phyloP scores from a whole-genome alignment of 2,329 filamentous ascomycete genomes.

The Trichoderma breve region DNA sequence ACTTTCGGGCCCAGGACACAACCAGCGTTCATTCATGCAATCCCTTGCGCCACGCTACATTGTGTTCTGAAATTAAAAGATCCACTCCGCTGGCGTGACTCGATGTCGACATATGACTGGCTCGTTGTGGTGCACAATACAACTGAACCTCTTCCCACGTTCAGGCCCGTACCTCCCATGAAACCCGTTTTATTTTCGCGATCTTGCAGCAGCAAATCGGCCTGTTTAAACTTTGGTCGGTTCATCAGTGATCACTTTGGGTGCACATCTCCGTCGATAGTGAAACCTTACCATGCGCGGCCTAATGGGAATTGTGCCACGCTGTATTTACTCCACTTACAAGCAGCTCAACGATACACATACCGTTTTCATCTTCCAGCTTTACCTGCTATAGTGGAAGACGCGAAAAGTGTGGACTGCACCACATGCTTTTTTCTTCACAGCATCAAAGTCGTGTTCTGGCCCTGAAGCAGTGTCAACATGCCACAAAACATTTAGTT shows the following conservation, averaged over 20 bases:
- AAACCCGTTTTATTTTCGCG: constrained; percentile 8
- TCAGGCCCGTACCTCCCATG: not conserved
- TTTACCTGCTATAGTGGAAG: not conserved
- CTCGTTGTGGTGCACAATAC: not conserved
- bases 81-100: constrained; percentile 13
- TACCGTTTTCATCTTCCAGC: not conserved
- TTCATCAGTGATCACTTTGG: not conserved
- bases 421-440: not conserved
- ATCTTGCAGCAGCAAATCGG: constrained; percentile 11
- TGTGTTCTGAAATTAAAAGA: constrained; percentile 3
- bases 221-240: not conserved
- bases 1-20: not conserved
- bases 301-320: not conserved
- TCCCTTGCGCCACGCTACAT: constrained; percentile 1
- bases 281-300: constrained; percentile 11
- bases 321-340: not conserved
- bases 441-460: not conserved
- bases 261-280: constrained; percentile 3
- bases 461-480: not conserved
- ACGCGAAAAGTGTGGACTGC: not conserved
- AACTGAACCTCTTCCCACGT: not conserved
- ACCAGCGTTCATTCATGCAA: not conserved
- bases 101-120: constrained; percentile 7
- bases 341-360: not conserved
- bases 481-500: not conserved